These are phyloP conservation scores for Nepenthes gracilis DNA, from an alignment of 148 eudicot species.

Conservation along the genomic window DNA sequence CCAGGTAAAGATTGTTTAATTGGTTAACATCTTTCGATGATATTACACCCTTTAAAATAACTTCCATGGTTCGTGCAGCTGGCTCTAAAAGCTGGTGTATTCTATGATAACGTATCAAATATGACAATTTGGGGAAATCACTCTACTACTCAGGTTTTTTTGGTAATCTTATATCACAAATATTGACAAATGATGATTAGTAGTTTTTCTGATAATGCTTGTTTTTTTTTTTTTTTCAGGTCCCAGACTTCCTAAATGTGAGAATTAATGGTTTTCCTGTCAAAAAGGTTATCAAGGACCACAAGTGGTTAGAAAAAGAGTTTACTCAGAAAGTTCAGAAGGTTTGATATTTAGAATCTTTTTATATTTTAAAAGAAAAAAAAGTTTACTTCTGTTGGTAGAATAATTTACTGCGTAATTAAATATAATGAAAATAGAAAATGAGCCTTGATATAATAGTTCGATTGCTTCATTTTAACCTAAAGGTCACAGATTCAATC, in stretches of 20 bases:
- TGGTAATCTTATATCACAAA: neutral
- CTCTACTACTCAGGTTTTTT: constrained; percentile 81
- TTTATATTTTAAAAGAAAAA: too few species aligned
- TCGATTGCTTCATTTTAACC: too few species aligned
- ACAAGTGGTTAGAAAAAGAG: constrained; percentile 88
- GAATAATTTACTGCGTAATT: too few species aligned
- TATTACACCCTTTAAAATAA: neutral
- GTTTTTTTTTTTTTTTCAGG: constrained; percentile 29
- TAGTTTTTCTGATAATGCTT: neutral
- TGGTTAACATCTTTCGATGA: neutral
- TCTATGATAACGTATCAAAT: constrained; percentile 93
- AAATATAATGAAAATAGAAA: too few species aligned
- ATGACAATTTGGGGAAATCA: constrained; percentile 99
- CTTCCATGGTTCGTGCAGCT: constrained; percentile 37
- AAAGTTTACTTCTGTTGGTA: too few species aligned
- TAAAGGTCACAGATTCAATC: too few species aligned
- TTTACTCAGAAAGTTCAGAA: constrained; percentile 79
- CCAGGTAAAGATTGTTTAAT: constrained; percentile 36
- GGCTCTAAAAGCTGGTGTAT: constrained; percentile 95
- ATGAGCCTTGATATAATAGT: too few species aligned
- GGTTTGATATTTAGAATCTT: constrained; percentile 21
- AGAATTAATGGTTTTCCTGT: constrained; percentile 80
- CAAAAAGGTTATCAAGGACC: constrained; percentile 74
- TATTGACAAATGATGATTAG: neutral
- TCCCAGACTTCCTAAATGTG: constrained; percentile 88